Evolutionary conservation across 78 protist genomes (phyloP).

Genomic region (Isochrysis galbana): DNA sequence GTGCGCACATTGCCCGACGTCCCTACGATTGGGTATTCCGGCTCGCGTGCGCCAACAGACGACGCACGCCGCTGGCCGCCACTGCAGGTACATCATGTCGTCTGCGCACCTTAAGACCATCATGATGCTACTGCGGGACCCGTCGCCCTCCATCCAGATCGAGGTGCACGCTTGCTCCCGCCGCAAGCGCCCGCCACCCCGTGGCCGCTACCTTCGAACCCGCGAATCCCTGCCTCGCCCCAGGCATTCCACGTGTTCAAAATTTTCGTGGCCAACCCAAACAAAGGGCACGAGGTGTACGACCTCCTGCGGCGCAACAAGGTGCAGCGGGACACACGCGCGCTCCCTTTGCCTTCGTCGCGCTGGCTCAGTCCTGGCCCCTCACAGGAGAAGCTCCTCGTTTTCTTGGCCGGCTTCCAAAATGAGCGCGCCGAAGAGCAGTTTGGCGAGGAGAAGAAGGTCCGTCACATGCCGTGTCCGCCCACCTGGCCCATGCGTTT

Average conservation of each 20-base stretch:
- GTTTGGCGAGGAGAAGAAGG: background rate
- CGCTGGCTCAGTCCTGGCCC: background rate
- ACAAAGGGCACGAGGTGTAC: slow-evolving; percentile 76
- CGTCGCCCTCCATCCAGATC: slow-evolving; percentile 75
- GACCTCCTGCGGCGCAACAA: slow-evolving; percentile 83
- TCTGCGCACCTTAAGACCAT: slow-evolving; percentile 82
- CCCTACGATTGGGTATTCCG: no score
- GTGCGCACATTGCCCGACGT: no score
- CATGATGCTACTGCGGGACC: slow-evolving; percentile 90
- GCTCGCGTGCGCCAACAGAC: no score
- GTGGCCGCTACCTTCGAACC: no score
- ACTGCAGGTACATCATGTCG: slow-evolving; percentile 83
- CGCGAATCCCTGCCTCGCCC: no score
- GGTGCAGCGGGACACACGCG: background rate
- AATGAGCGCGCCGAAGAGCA: background rate
- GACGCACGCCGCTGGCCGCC: no score
- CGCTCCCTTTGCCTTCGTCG: background rate
- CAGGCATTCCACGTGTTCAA: slow-evolving; percentile 98
- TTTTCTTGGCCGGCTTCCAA: background rate
- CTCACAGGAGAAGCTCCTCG: background rate
- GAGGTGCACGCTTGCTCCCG: background rate
- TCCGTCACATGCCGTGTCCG: no score
- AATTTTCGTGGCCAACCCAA: slow-evolving; percentile 98
- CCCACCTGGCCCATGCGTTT: no score
- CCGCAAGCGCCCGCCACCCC: no score